Percentiles rank a stretch among this genome's conserved stretches.
These are phyloP conservation scores for Ophidiomyces ophidiicola DNA, from an alignment of 2,329 filamentous ascomycete species.

Conservation along the genomic window DNA sequence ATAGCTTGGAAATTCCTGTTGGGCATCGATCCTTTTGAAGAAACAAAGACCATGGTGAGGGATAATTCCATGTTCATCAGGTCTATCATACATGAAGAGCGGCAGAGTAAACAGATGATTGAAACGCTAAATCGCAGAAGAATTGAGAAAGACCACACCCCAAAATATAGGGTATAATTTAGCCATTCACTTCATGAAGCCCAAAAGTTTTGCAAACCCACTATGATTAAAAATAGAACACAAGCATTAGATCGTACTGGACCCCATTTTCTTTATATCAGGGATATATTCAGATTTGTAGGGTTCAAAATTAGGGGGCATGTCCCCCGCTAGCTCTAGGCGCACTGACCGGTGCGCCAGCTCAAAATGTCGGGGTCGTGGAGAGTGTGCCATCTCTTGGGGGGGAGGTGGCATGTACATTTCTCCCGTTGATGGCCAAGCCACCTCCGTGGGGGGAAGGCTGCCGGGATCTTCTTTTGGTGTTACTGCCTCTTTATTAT, in stretches of 20 bases:
- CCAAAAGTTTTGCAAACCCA: no score
- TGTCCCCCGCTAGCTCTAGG: constrained; percentile 2
- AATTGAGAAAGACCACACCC: no score
- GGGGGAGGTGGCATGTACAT: background rate
- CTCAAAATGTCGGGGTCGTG: constrained; percentile 6
- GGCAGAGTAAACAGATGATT: no score
- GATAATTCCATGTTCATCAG: no score
- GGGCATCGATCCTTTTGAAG: no score
- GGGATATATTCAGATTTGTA: background rate
- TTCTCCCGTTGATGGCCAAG: background rate
- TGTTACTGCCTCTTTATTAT: background rate
- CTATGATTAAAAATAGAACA: no score
- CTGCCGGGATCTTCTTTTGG: background rate
- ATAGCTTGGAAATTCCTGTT: no score
- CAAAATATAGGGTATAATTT: no score
- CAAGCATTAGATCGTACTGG: constrained; percentile 1
- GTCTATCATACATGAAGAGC: no score
- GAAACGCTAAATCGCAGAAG: no score
- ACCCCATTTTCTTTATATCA: background rate
- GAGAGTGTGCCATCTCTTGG: constrained; percentile 7
- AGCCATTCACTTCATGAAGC: no score
- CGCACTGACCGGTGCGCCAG: constrained; percentile 4
- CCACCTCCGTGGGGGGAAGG: background rate
- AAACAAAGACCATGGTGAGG: no score
- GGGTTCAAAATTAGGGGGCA: constrained; percentile 3